Evolutionary conservation across 139 green algal genomes (phyloP).

Genomic region (Haematococcus lacustris): DNA sequence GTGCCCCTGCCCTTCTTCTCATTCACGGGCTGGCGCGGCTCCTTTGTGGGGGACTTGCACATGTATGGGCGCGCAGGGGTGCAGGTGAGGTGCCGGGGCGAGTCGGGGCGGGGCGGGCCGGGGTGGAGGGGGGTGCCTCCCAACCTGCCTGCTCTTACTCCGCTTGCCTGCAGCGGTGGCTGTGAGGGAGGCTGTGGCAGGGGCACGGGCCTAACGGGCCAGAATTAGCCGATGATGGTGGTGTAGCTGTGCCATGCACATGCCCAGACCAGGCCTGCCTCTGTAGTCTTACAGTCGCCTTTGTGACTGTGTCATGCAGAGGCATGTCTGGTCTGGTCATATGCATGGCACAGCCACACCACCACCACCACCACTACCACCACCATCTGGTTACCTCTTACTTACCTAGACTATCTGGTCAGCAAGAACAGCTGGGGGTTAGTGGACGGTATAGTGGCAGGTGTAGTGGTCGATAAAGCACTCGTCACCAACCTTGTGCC

Average conservation of each 20-base stretch:
- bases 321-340: too few species aligned
- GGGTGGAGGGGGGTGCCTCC: background rate
- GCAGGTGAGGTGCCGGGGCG: background rate
- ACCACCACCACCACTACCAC: too few species aligned
- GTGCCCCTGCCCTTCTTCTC: conserved; percentile 94
- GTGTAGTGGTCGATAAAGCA: too few species aligned
- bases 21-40: conserved; percentile 92
- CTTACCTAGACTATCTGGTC: background rate
- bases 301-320: too few species aligned
- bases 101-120: background rate
- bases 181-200: background rate
- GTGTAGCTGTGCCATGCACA: background rate
- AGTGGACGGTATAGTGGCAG: background rate
- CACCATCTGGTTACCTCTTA: background rate
- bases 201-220: background rate
- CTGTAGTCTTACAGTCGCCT: too few species aligned
- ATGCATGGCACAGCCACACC: too few species aligned
- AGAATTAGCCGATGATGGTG: background rate
- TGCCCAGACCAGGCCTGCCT: too few species aligned
- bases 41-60: conserved; percentile 82
- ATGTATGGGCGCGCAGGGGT: conserved; percentile 86
- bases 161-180: background rate
- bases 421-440: too few species aligned
- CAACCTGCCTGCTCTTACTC: background rate
- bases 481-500: too few species aligned